Base-by-base conservation (phyloP, 1,139 yeast species). In the Nadsonia starkeyi-henricii region DNA sequence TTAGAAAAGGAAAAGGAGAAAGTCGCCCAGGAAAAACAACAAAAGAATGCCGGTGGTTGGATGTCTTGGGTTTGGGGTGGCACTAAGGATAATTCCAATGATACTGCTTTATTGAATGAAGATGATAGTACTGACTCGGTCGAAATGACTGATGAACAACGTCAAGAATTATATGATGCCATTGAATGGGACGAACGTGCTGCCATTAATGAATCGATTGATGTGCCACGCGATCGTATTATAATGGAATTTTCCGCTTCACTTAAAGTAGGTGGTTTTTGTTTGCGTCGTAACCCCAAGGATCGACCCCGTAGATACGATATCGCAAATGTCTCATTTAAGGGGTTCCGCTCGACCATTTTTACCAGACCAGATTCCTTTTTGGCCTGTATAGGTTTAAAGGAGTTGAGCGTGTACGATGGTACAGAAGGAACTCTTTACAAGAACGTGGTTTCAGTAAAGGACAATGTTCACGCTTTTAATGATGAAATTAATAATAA, bases 361-460 rank as follows among this genome's bases (percentile, higher is more conserved):
- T 73, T 72, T 53, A 91, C 86, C 60, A 70, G 97, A 44, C 83
- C 89, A 1, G 89, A 83, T 55, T 88, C 97, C 0, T 78, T 78
- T 55, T 65, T 79, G 47, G 71, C 86, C 1, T 77, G 79, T 48
- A 79, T 89, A 58, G 81, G 85, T 50, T 71, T 91, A 53, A 79
- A 81, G 51, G 95, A 86, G 59, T 78, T 91, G 58, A 74, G 82
- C 52, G 82, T 93, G 15, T 94, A 85, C 60, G 98, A 91, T 66
- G 93, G 95, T 18, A 81, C 94, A 0, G 77, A 78, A 2, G 65
- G 71, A 2, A 75, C 95, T 0, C 66, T 86, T 20, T 86, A 84
- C 64, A 85, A 81, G 55, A 94, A 88, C 57, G 77, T 88, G 51
- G 91, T 89, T n/a, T 84, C 91, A 59, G 95, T 86, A 28, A 85